Percentiles rank a stretch among this genome's conserved stretches.
Evolutionary conservation across 2,329 filamentous ascomycete species (phyloP).

Genomic region (Alternaria burnsii): DNA sequence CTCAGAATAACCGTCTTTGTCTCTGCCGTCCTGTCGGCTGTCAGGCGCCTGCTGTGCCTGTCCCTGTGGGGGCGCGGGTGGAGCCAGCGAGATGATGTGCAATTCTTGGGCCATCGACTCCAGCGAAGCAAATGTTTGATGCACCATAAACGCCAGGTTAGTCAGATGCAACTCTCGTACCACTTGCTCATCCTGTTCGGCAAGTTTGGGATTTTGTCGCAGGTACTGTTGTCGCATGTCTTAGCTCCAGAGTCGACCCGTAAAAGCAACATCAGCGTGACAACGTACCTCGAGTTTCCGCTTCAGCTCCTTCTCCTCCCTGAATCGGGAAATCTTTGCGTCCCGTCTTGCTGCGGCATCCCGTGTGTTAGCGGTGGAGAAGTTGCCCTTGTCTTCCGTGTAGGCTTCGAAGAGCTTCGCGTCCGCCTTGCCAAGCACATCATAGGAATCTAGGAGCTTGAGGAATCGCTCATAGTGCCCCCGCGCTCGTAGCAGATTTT

Average conservation of each 20-base stretch:
- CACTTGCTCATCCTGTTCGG: conserved; percentile 83
- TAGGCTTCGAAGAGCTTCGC: conserved; percentile 76
- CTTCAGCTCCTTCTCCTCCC: conserved; percentile 84
- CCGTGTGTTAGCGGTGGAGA: conserved; percentile 73
- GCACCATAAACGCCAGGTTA: conserved; percentile 74
- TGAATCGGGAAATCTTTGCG: conserved; percentile 85
- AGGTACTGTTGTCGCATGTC: conserved; percentile 60
- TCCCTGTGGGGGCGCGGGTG: conserved; percentile 59
- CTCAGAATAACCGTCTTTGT: conserved; percentile 69
- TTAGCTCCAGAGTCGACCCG: conserved; percentile 22
- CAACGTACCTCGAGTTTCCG: conserved; percentile 74
- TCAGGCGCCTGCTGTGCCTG: conserved; percentile 52
- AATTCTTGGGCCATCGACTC: conserved; percentile 86
- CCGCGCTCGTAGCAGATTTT: conserved; percentile 69
- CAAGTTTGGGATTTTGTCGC: conserved; percentile 64
- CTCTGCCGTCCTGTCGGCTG: conserved; percentile 57
- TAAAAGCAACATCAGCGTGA: conserved; percentile 15
- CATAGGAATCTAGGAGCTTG: conserved; percentile 78
- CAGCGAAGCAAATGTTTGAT: conserved; percentile 85
- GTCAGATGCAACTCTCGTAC: conserved; percentile 81
- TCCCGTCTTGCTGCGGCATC: conserved; percentile 77
- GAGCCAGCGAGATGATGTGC: conserved; percentile 80
- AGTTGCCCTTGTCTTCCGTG: conserved; percentile 73
- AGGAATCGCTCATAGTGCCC: conserved; percentile 81
- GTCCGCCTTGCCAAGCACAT: conserved; percentile 71